Evolutionary conservation across 306 rosid genomes (phyloP), one percentile per base, ranked within the genome.

Genomic region (Corylus avellana): DNA sequence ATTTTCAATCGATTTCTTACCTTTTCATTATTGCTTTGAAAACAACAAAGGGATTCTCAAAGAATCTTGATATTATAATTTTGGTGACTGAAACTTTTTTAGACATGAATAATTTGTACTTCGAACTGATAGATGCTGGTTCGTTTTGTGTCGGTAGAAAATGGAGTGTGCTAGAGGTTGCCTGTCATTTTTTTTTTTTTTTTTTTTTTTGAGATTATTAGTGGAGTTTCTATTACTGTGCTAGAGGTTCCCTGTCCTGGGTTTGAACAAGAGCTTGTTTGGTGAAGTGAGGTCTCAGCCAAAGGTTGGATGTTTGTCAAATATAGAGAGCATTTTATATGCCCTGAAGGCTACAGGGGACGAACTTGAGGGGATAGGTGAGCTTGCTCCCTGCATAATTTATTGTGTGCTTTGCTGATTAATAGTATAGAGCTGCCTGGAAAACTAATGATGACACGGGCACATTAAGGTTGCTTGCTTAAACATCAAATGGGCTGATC

Each of bases 201-300:
- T 22, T 22, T 22, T 22, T 22, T 22, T 22, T 22, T 22, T 22
- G 25, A 22, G 25, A 22, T 22, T 22, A 22, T 22, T 22, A 35
- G 39, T 35, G 2, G 39, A 35, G 39, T 35, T 35, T 35, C 39
- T 35, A 1, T 35, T 35, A 35, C 39, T 35, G 39, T 35, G 39
- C 39, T 35, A 35, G 39, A 35, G 39, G 39, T 35, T 35, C 3
- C 39, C 39, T 35, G 39, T 35, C 39, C 81, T 94, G 90, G 89
- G 89, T 73, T 76, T 86, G 87, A 82, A 87, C 25, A 85, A 85
- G 87, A 92, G 97, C 83, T 87, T 92, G 78, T 92, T 91, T 39
- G 59, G 86, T 82, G 98, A 85, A n/a, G 98, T 94, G 39, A 88
- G 98, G 84, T 87, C 77, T 56, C 94, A 89, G 86, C 94, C 93